A percentile compares a stretch with the other conserved stretches of the same genome.
Evolutionary conservation across 805 yeast species (phyloP).

Genomic region (Candida sanyiensis): DNA sequence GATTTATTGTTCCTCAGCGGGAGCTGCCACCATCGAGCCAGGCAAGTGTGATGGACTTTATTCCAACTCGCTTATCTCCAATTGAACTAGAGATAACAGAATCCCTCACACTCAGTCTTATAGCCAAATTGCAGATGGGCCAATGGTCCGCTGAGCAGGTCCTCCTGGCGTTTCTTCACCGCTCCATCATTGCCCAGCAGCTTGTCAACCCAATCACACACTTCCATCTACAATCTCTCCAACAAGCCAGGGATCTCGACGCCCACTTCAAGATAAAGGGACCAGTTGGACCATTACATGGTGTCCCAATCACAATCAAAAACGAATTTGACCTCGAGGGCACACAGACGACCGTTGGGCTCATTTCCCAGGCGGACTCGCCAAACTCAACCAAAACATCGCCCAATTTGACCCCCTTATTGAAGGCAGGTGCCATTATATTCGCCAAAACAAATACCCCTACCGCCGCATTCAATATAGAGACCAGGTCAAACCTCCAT

Average conservation of each 20-base stretch:
- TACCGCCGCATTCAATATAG: slow-evolving; percentile 40
- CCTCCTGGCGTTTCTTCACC: slow-evolving; percentile 42
- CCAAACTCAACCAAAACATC: slow-evolving; percentile 31
- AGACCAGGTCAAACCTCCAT: slow-evolving; percentile 36
- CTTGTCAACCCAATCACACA: slow-evolving; percentile 30
- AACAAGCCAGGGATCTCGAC: slow-evolving; percentile 48
- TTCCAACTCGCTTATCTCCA: neutral
- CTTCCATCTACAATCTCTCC: slow-evolving; percentile 46
- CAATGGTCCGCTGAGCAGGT: neutral
- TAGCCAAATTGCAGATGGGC: neutral
- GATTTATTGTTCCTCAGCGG: neutral
- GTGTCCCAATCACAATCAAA: slow-evolving; percentile 57
- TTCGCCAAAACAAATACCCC: slow-evolving; percentile 49
- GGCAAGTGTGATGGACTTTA: slow-evolving; percentile 1
- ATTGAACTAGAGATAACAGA: neutral
- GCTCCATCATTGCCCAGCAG: slow-evolving; percentile 51
- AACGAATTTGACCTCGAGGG: slow-evolving; percentile 36
- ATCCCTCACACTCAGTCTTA: neutral
- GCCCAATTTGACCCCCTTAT: slow-evolving; percentile 33
- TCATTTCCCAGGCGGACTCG: slow-evolving; percentile 28
- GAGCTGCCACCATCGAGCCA: slow-evolving; percentile 1
- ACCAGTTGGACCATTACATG: slow-evolving; percentile 58
- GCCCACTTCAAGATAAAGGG: slow-evolving; percentile 39
- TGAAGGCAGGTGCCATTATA: slow-evolving; percentile 43
- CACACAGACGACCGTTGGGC: slow-evolving; percentile 41